A percentile compares a stretch with the other conserved stretches of the same genome.
Evolutionary conservation across 2,329 filamentous ascomycete genomes (phyloP).

Genomic region (Truncatella angustata): DNA sequence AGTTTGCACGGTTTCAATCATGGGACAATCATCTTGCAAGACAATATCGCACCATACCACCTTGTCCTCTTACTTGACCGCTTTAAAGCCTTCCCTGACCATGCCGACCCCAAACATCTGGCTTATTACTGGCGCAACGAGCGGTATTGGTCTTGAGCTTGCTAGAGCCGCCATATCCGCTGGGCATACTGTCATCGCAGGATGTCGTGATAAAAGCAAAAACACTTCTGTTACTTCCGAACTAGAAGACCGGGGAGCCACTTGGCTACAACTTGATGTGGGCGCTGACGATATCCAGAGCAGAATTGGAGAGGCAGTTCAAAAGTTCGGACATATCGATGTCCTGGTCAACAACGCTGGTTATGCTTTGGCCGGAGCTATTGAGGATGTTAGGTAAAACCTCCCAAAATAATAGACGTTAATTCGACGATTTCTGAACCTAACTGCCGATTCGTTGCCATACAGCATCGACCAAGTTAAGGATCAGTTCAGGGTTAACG

Average conservation of each 20-base stretch:
- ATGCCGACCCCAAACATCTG: conserved; percentile 17
- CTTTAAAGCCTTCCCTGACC: too few relatives aligned
- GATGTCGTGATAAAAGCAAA: conserved; percentile 26
- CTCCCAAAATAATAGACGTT: neutral
- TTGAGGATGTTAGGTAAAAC: conserved; percentile 26
- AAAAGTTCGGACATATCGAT: conserved; percentile 29
- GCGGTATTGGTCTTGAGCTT: conserved; percentile 38
- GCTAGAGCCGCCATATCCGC: conserved; percentile 33
- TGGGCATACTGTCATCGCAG: conserved; percentile 41
- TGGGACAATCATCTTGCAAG: neutral
- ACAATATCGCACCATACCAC: neutral
- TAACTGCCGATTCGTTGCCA: neutral
- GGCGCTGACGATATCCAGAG: conserved; percentile 16
- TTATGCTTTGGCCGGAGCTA: conserved; percentile 24
- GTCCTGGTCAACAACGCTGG: conserved; percentile 39
- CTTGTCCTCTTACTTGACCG: neutral
- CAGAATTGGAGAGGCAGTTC: conserved; percentile 19
- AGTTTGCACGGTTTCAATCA: neutral
- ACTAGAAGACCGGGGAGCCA: conserved; percentile 17
- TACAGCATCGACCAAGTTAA: conserved; percentile 20
- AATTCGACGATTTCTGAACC: too few relatives aligned
- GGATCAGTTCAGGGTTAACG: conserved; percentile 22
- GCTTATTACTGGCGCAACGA: conserved; percentile 43
- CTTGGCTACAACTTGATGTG: conserved; percentile 28
- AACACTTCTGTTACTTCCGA: neutral